Percentiles rank a stretch among this genome's conserved stretches.
phyloP scores from a whole-genome alignment of 331 rosid genomes.

The Pyrus hybrid region DNA sequence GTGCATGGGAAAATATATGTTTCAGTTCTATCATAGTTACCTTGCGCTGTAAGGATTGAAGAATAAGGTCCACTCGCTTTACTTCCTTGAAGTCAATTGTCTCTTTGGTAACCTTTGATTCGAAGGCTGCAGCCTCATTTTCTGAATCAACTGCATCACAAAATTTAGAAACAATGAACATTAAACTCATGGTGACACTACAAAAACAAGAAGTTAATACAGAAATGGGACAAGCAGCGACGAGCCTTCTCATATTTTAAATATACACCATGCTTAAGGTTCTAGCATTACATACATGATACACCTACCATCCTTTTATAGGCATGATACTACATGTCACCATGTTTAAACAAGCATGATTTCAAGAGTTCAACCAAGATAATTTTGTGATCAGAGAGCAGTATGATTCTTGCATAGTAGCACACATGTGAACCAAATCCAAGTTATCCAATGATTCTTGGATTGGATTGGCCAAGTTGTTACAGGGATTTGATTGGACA shows the following conservation, averaged over 20 bases:
- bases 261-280: background rate
- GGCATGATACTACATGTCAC: background rate
- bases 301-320: background rate
- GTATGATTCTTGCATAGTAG: background rate
- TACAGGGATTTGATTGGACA: background rate
- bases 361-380: background rate
- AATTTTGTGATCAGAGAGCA: background rate
- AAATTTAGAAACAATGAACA: background rate
- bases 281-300: background rate
- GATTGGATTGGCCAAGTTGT: background rate
- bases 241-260: background rate
- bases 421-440: background rate
- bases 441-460: background rate
- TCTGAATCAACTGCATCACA: conserved; percentile 56
- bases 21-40: conserved; percentile 22
- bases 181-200: background rate
- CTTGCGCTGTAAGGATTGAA: conserved; percentile 77
- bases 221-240: background rate
- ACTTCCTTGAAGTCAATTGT: conserved; percentile 64
- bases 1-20: background rate
- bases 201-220: background rate
- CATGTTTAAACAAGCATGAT: background rate
- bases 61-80: conserved; percentile 73
- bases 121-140: conserved; percentile 43
- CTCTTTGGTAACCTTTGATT: conserved; percentile 64